Base-by-base conservation (phyloP, 176 grass and related monocot species). In the Carex littledalei region DNA sequence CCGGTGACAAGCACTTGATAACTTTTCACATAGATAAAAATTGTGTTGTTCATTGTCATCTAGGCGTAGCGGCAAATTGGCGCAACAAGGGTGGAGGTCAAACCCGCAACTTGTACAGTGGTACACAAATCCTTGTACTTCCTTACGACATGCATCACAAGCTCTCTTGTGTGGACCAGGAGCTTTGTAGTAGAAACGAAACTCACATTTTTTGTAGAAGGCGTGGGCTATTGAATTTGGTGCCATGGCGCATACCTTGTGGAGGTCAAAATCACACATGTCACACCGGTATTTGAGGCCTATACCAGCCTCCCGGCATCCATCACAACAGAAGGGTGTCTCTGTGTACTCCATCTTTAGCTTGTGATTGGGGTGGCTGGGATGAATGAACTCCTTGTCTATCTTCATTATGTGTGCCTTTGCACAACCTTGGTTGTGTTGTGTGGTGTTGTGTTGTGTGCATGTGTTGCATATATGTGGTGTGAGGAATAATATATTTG, bases 241-340 rank as follows among this genome's bases (percentile, higher is more conserved):
- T 65, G 86, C 86, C 43, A 88, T 14, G n/a, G 86, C 86, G 2
- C 86, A 84, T 8, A 81, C 59, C 81, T 69, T 88, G 58, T 84
- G 86, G 59, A 88, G 86, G 59, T 88, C 86, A 16, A 88, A 88
- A 22, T 88, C 86, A 17, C 86, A 84, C 1, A 1, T 26, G 45
- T 78, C 57, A 6, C 86, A 88, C 20, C 71, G 81, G 58, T 88
- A 88, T 52, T 88, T 88, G 70, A 88, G 86, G 47, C 86, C 86
- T 16, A 88, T 88, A 50, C 86, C 81, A 3, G 86, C 86, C 39
- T 88, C 86, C 6, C 52, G 50, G 41, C 86, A 84, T 31, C 86
- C 86, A 32, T 88, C 70, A 39, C 86, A 88, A 18, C 68, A 53
- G 32, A 88, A 88, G 6, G 86, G 86, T 35, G 50, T 74, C 50